Evolutionary conservation across 495 filamentous ascomycete species (phyloP), one percentile per base, ranked within the genome.

Genomic region (Cetradonia linearis): DNA sequence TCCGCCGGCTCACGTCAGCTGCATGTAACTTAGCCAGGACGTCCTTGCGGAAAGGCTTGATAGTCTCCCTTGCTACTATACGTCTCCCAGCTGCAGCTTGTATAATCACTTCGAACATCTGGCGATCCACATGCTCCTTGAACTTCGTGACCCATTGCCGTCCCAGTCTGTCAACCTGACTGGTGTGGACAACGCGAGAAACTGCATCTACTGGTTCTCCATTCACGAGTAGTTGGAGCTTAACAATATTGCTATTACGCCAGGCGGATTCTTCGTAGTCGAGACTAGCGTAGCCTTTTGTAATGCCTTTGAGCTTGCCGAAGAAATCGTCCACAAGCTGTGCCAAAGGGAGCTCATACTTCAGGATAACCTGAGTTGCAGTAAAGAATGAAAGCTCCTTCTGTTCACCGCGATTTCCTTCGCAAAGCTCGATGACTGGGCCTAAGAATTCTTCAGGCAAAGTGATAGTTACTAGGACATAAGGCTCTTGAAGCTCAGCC

Each of bases 1-100:
- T 79, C 52, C 91, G 80, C 37, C 93, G 77, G 11, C 80, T 81
- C 20, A 95, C 80, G 74, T 98, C 93, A 65, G 84, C 86, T 10
- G 94, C 93, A 69, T 98, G 95, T 60, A 98, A 77, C 72, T 98
- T 98, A 37, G 86, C 85, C 62, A 95, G 75, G 5, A 98, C 84
- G 67, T 98, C 93, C 73, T 98, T 98, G 54, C 93, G 80, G 70
- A 96, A 96, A 1, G 93, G 89, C 78, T 97, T 96, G 71, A 98
- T 84, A 0, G 92, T 96, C 70, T 96, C 94, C 63, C 93, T 79
- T 2, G 93, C 94, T 14, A 98, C 82, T 58, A 98, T 83, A 49
- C 85, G 81, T 59, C 81, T 85, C 3, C 93, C 94, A 1, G 86
- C 86, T 0, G 87, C 86, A 16, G 94, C 93, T 70, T 98, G 93